Evolutionary conservation across 768 basidiomycete species (phyloP), one percentile per base, ranked within the genome.

Genomic region (Kwoniella dejecticola): DNA sequence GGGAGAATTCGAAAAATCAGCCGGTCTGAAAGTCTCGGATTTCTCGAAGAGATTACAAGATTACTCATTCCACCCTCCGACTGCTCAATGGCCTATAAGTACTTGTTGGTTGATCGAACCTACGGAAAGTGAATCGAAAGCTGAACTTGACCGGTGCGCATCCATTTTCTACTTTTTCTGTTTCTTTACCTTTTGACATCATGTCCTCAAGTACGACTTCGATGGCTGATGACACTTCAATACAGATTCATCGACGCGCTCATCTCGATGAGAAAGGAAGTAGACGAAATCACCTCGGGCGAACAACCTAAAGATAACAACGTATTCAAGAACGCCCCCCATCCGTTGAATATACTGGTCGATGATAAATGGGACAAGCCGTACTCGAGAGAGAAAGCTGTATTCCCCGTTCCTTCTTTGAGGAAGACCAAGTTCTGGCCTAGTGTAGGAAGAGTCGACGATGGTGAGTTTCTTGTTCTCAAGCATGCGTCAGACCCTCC

Each of bases 351-450:
- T 24, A 84, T 88, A 38, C 82, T 96, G 47, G 82, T 85, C 0
- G 88, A 90, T 62, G 83, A 83, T 49, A 84, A 92, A 57, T 98
- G 96, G 96, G 87, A 91, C 69, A 84, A 88, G 90, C 92, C 94
- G 13, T 98, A 97, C 78, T 86, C 90, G 46, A 89, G 93, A 33
- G 85, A 91, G 66, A 83, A 86, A 63, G 95, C 96, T n/a, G 93
- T 85, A 7, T 97, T 91, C 78, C 94, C 96, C 23, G 77, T 91
- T 63, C 83, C 88, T 12, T 89, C 86, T 83, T 83, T 99, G 29
- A 82, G 82, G 50, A 88, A 89, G 79, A 89, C 85, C 82, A 99
- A 99, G 80, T 95, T 97, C 81, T 99, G 96, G 96, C 95, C 96
- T 0, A 84, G 89, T 4, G 89, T 94, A 42, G 88, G 90, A 4